Evolutionary conservation across 768 basidiomycete genomes (phyloP).

Genomic region (Kwoniella newhampshirensis): DNA sequence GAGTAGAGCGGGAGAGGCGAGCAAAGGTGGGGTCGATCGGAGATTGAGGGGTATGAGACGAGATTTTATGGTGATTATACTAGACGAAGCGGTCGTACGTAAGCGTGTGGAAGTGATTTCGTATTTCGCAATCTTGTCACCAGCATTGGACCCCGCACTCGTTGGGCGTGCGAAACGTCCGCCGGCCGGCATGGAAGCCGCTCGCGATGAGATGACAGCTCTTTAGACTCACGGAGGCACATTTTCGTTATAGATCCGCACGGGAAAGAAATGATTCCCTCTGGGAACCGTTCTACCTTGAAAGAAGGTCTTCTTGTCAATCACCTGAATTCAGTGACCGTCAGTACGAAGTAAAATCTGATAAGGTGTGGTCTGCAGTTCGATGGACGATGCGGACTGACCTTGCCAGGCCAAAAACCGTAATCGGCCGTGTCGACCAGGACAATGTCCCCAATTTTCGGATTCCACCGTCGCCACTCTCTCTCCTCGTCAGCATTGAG

Average conservation of each 20-base stretch:
- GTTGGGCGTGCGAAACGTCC: too few relatives aligned
- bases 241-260: constrained; percentile 37
- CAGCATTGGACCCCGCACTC: too few relatives aligned
- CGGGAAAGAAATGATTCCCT: constrained; percentile 45
- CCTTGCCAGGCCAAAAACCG: constrained; percentile 45
- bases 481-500: constrained; percentile 32
- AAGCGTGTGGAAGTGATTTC: neutral
- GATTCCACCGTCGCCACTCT: constrained; percentile 41
- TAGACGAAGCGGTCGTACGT: constrained; percentile 1
- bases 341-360: neutral
- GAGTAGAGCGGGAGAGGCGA: constrained; percentile 27
- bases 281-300: constrained; percentile 39
- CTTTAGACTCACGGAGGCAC: constrained; percentile 36
- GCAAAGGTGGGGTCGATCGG: constrained; percentile 38
- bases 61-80: constrained; percentile 43
- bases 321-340: constrained; percentile 30
- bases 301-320: constrained; percentile 43
- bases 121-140: neutral
- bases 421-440: constrained; percentile 36
- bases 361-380: neutral
- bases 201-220: too few relatives aligned
- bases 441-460: constrained; percentile 40
- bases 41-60: constrained; percentile 36
- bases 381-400: constrained; percentile 8
- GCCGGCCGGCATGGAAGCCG: too few relatives aligned